Base-by-base conservation (phyloP, 2,329 filamentous ascomycete genomes). In the Fonsecaea pugnacius region DNA sequence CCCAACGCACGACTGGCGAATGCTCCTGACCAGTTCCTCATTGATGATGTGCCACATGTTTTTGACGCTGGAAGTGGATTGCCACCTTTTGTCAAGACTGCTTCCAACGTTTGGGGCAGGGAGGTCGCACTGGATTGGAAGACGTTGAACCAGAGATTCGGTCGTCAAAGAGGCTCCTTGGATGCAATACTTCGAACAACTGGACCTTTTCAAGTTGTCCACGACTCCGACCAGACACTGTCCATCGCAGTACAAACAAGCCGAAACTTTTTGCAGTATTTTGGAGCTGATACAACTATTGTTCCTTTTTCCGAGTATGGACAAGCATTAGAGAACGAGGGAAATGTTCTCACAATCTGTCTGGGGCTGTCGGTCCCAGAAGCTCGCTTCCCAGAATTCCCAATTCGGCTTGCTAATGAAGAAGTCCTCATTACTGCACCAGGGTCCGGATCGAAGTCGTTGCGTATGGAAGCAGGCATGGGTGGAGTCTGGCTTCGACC, bases 241-340 rank as follows among this genome's bases (percentile, higher is more conserved):
- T 69, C 73, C 21, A 69, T 82, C 48, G 83, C 84, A 1, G 70
- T 85, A 4, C 84, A 87, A 67, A 78, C 85, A 46, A 83, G 84
- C 30, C 80, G 83, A 35, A 87, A 86, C 68, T 74, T 87, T 2
- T 78, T 82, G 65, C 84, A 87, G 70, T 87, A 87, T 70, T 85
- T 84, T 72, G 78, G 76, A 56, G 84, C 84, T 18, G 84, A 86
- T 68, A 76, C 81, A 1, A 68, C 75, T 7, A 78, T 85, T 55
- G 58, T 74, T 6, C 60, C 57, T 32, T 21, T 16, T 6, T 33
- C 62, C 21, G 36, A 40, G 18, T 63, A 62, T 50, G 48, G 55
- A 12, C 32, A 51, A 40, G 57, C 48, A 16, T 46, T 58, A 6
- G 46, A 64, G 8, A 52, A 70, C 3, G 58, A 60, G 27, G 81